Evolutionary conservation across 345 rosid species (phyloP), one percentile per base, ranked within the genome.

Genomic region (Boechera retrofracta): DNA sequence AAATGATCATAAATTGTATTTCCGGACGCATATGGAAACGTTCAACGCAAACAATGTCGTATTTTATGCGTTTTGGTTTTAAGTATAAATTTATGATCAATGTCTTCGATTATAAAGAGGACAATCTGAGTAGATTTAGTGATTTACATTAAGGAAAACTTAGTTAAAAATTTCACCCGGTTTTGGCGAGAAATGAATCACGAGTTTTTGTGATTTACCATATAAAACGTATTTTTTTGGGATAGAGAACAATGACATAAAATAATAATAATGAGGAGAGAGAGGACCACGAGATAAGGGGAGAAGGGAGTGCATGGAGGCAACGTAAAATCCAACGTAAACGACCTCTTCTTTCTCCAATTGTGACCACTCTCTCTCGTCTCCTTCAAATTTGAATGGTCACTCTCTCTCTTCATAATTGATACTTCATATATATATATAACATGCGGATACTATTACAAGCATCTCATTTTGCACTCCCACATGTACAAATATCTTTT

Each of bases 311-410:
- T 78, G 77, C 81, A 78, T 72, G 81, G 77, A 78, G 10, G 81
- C 69, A 57, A 78, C 81, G 81, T 78, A 72, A 66, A 72, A 78
- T 78, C 81, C 81, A 78, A 78, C 64, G 74, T 58, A 42, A 42
- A 52, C 39, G 77, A 72, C 81, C 64, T 72, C 68, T 41, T 49
- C 57, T 58, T 78, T 59, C 68, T 41, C 64, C 63, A 78, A 59
- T 72, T 52, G 77, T 78, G 81, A 66, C 81, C 77, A 72, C 68
- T 32, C 73, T 67, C 56, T 51, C 47, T 66, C 77, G 59, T 47
- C 76, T 64, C 71, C 75, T 77, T 68, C 74, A 39, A 28, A 49
- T 12, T 39, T 52, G 31, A 51, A 69, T 53, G 58, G 65, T 15
- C 80, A 44, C 61, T 58, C 69, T 61, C 56, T 39, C 44, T 10